These are phyloP conservation scores for Eimeria necatrix DNA, from an alignment of 169 alveolate species.

Conservation along the genomic window DNA sequence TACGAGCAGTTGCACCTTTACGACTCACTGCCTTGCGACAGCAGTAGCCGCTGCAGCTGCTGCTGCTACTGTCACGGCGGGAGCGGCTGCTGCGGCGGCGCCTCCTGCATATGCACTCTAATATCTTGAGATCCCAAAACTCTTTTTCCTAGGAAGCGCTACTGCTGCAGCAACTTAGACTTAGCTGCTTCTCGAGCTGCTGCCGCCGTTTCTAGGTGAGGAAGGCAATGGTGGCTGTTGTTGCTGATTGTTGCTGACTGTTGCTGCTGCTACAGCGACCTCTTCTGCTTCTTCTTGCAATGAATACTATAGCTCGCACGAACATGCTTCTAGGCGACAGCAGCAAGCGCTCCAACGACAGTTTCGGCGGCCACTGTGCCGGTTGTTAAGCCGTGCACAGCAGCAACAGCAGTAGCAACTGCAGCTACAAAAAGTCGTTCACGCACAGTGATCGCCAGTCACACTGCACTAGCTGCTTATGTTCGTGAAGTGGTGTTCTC, in stretches of 20 bases:
- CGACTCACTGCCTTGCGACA: conserved; percentile 5
- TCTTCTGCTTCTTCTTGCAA: background rate
- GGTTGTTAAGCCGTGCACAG: background rate
- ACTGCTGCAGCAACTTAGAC: conserved; percentile 32
- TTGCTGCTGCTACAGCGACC: background rate
- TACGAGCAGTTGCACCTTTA: background rate
- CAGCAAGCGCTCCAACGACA: background rate
- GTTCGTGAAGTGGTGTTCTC: background rate
- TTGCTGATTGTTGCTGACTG: background rate
- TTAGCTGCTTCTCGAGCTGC: conserved; percentile 23
- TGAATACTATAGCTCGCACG: background rate
- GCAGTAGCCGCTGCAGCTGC: conserved; percentile 4
- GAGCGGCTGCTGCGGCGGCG: conserved; percentile 4
- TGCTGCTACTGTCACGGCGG: conserved; percentile 9
- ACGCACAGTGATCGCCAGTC: no score
- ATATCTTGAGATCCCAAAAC: background rate
- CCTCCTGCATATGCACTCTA: background rate
- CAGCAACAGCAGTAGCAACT: background rate
- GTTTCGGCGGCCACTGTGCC: background rate
- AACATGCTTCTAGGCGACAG: background rate
- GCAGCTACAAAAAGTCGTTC: background rate
- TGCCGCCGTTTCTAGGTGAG: conserved; percentile 40
- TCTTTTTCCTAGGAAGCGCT: background rate
- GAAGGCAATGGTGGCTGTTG: background rate
- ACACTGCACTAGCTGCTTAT: no score